A percentile compares a stretch with the other conserved stretches of the same genome.
Evolutionary conservation across 2,329 filamentous ascomycete species (phyloP).

Genomic region (Pyricularia sp.): DNA sequence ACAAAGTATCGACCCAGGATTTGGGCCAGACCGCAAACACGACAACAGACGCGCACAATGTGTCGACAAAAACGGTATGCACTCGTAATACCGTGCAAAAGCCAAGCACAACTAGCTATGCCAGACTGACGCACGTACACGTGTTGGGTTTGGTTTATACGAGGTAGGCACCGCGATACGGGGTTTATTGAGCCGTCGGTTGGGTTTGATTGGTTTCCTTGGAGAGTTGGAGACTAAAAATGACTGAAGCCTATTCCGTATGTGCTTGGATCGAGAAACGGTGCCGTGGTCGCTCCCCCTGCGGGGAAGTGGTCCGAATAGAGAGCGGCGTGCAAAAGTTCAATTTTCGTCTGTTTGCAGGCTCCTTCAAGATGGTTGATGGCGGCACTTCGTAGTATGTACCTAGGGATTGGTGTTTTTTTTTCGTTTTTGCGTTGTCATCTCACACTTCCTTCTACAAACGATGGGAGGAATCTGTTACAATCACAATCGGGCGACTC

Average conservation of each 20-base stretch:
- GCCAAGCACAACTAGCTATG: not conserved
- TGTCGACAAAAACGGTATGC: not conserved
- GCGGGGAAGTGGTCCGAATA: not conserved
- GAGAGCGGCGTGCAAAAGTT: not conserved
- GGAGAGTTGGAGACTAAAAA: not conserved
- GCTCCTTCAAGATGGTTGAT: not conserved
- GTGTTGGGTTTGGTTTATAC: not conserved
- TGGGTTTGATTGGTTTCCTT: not conserved
- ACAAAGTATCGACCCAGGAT: not conserved
- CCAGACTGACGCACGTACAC: slow-evolving; percentile 1
- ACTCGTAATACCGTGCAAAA: not conserved
- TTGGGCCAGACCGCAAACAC: not conserved
- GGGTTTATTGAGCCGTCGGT: not conserved
- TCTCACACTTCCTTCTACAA: not conserved
- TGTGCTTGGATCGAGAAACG: not conserved
- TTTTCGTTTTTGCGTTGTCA: not conserved
- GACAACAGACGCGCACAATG: not conserved
- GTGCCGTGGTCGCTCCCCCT: not conserved
- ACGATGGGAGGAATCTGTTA: not conserved
- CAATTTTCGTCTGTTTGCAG: not conserved
- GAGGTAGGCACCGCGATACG: not conserved
- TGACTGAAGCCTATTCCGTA: not conserved
- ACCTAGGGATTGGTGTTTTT: not conserved
- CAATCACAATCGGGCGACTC: not conserved
- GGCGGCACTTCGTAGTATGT: not conserved